Base-by-base conservation (phyloP, 495 filamentous ascomycete genomes). In the Lasiosphaeris hirsuta region DNA sequence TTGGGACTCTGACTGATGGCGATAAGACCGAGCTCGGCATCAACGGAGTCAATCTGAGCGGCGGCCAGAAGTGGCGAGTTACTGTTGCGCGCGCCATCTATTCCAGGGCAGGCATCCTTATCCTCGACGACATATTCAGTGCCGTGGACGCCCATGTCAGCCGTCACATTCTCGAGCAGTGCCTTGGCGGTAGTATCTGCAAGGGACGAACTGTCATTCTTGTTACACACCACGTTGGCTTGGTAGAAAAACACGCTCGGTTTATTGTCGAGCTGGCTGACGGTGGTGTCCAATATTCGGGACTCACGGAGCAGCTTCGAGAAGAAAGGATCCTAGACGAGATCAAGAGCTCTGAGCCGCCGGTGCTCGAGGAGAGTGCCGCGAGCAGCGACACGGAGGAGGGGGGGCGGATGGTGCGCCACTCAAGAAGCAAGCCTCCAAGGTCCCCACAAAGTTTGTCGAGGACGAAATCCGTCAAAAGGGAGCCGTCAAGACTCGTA, bases 1-100 rank as follows among this genome's bases (percentile, higher is more conserved):
- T 91, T 0, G 74, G 76, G 4, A 78, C 80, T 13, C 81, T 90
- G 43, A 78, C 80, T 19, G 80, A 86, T 57, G 85, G 87, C 38
- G 87, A 90, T 60, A 66, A 81, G 38, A 87, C 87, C 1, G 84
- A 87, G 62, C 79, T 90, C 53, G 87, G 87, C 1, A 84, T 87
- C 54, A 84, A 86, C 53, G 87, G 87, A 0, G 82, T 88, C 15
- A 87, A 80, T 49, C 75, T 90, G 3, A 86, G 83, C 10, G 87
- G 87, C 48, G 87, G 87, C 0, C 87, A 90, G 62, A 82, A 82
- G 48, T 88, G 86, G 69, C 76, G 87, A 14, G 75, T 89, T 18
- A 82, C 85, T 8, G 72, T 90, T 1, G 88, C 87, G 17, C 77
- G 88, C 48, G 88, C 87, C 2, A 75, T 90, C 2, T 91, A 90